Evolutionary conservation across 208 protist species (phyloP).

Genomic region (Acanthamoeba royreba): DNA sequence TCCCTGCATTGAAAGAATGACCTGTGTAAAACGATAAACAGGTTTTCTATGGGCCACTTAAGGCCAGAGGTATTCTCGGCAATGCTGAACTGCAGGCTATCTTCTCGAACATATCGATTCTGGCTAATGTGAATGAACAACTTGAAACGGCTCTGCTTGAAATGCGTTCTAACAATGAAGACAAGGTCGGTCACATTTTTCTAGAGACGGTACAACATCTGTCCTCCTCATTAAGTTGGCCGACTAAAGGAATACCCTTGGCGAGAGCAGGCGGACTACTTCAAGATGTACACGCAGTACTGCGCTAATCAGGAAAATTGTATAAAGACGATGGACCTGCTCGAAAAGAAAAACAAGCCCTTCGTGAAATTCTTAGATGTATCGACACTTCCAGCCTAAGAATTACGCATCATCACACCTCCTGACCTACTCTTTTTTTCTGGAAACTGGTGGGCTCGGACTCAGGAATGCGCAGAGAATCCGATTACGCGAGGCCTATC

Average conservation of each 20-base stretch:
- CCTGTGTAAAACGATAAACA: no score
- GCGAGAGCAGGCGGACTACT: background rate
- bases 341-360: background rate
- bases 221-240: no score
- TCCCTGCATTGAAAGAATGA: no score
- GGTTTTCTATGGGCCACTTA: background rate
- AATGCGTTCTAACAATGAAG: background rate
- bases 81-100: background rate
- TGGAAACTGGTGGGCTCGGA: background rate
- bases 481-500: background rate
- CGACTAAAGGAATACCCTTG: no score
- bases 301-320: background rate
- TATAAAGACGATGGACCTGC: background rate
- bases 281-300: constrained; percentile 6
- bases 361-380: background rate
- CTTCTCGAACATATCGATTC: background rate
- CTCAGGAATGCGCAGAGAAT: background rate
- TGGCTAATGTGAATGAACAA: background rate
- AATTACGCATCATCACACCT: background rate
- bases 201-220: background rate
- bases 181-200: background rate
- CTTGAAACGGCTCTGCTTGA: background rate
- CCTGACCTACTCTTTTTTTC: background rate
- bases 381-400: no score
- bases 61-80: background rate